Base-by-base conservation (phyloP, 2,329 filamentous ascomycete genomes). In the Acrodontium crateriforme region DNA sequence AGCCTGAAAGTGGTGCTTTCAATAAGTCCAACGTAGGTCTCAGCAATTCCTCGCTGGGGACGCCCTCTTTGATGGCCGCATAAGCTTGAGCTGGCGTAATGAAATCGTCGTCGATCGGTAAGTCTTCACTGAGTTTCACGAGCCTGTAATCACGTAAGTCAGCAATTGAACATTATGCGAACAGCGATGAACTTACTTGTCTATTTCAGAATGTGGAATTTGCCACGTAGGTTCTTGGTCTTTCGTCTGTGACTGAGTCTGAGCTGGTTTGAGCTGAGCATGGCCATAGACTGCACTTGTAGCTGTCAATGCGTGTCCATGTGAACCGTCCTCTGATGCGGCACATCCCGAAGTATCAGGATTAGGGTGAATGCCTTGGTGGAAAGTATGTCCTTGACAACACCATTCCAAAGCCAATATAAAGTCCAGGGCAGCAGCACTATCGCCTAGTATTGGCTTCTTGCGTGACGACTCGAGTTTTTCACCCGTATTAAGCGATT, bases 51-150 rank as follows among this genome's bases (percentile, higher is more conserved):
- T 36, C 33, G 21, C 24, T 30, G 5, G 36, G 36, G 4, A 39
- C 23, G 13, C 25, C 21, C 4, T 30, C 19, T 7, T 25, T 29
- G 15, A 44, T 35, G 3, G 31, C 39, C 5, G 35, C 24, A 27
- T 44, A 45, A 5, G 37, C 39, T 28, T 41, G 39, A 12, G 40
- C 39, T 5, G 39, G 42, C 10, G 42, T 45, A 12, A 44, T 31
- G 11, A 31, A 29, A 6, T 43, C 39, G 17, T 44, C 35, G 26
- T 45, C 39, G 4, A 45, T 18, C 0, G 35, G 27, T 1, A 45
- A 34, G 17, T 31, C 17, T 20, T 38, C 26, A 18, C 35, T 39
- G 16, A 45, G 28, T 14, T 30, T 14, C 11, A 45, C 31, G 9
- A 45, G 32, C 29, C 41, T 45, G 18, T 11, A 22, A 32, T 4